A percentile compares a stretch with the other conserved stretches of the same genome.
Evolutionary conservation across 768 basidiomycete species (phyloP).

Genomic region (Punctularia strigosozonata): DNA sequence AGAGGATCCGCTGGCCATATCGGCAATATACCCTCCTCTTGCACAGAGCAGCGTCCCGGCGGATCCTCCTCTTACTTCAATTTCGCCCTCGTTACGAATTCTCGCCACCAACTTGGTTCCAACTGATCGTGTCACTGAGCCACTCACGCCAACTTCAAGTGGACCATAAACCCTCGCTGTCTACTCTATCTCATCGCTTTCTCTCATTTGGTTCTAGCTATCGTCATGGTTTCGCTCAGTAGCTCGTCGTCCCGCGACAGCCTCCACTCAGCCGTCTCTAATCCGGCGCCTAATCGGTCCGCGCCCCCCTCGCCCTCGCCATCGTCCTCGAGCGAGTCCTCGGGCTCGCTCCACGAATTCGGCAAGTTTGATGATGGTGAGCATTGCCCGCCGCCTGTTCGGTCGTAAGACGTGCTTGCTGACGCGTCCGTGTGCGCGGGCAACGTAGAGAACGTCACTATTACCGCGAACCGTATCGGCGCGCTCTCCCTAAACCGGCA

Average conservation of each 20-base stretch:
- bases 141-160: slow-evolving; percentile 29
- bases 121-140: no score
- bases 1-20: no score
- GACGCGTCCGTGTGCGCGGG: no score
- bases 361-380: slow-evolving; percentile 67
- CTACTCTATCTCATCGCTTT: slow-evolving; percentile 10
- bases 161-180: slow-evolving; percentile 32
- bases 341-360: no score
- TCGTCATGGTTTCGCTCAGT: slow-evolving; percentile 15
- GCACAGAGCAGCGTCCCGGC: no score
- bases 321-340: slow-evolving; percentile 7
- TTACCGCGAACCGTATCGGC: slow-evolving; percentile 48
- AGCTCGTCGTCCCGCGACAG: slow-evolving; percentile 7
- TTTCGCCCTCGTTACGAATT: no score
- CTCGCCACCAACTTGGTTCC: no score
- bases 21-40: no score
- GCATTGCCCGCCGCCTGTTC: no score
- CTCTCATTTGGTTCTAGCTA: slow-evolving; percentile 10
- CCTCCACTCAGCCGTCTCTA: not conserved
- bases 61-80: no score
- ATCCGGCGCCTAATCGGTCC: slow-evolving; percentile 4
- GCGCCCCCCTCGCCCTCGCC: slow-evolving; percentile 14
- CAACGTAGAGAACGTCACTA: slow-evolving; percentile 70
- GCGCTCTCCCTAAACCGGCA: slow-evolving; percentile 34
- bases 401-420: slow-evolving; percentile 7